Evolutionary conservation across 225 moss, liverwort and hornwort genomes (phyloP), one percentile per base, ranked within the genome.

Genomic region (Thuidium tamariscinum): DNA sequence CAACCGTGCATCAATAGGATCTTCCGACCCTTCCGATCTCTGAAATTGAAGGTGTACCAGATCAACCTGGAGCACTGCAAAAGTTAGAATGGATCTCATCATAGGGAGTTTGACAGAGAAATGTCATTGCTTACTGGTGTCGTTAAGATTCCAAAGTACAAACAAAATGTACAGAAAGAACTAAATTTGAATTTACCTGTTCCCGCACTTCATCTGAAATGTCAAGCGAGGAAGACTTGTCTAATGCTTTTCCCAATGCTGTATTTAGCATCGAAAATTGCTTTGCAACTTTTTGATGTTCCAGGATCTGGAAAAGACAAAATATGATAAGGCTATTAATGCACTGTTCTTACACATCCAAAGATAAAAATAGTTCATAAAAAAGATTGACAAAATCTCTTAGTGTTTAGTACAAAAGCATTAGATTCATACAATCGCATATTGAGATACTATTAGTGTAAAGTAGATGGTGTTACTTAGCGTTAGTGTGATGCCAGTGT

Each of bases 161-260:
- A 75, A 87, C 34, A 62, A 74, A 44, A 62, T 9, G 13, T 67
- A 34, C 37, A 52, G 46, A 63, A 60, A 52, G 39, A 25, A 74
- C 11, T 52, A 30, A 39, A 63, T 25, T 54, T 54, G 36, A 34
- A 37, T 42, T 91, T 85, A 97, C 97, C 93, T 97, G 97, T 80
- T 97, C 97, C 26, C 90, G 91, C 44, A 97, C 95, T 87, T 97
- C 96, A 86, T 94, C 95, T 59, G 96, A 94, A 64, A 97, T 91
- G 55, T 91, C 96, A 80, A 96, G 87, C 9, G 80, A 91, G 16
- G 91, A 90, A 66, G 92, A 88, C 57, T 74, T 87, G 83, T 97
- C 94, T 77, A 97, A 93, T 64, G 95, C 94, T 87, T 88, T 76
- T 52, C 83, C 94, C 69, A 97, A 89, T 56, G 89, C 88, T 74